Base-by-base conservation (phyloP, 345 rosid genomes). In the Eucalyptus polyanthemos region DNA sequence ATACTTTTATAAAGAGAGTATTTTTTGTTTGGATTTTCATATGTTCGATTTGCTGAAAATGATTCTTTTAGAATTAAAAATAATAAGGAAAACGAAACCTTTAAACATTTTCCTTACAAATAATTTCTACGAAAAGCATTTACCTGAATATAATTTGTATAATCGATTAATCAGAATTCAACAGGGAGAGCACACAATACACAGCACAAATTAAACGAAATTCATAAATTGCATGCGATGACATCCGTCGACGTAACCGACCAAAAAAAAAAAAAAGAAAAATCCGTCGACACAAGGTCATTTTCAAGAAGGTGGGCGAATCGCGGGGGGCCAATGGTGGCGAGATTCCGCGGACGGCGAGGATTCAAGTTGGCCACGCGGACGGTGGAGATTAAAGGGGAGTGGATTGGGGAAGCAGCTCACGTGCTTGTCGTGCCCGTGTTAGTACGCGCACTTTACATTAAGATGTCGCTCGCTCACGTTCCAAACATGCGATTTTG, bases 1-100 rank as follows among this genome's bases (percentile, higher is more conserved):
- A 8, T 44, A 44, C n/a, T n/a, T n/a, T n/a, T n/a, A 19, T 0
- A 8, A 1, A 2, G 22, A 19, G 58, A 53, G 25, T n/a, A n/a
- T n/a, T n/a, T n/a, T n/a, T n/a, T n/a, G n/a, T n/a, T n/a, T n/a
- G n/a, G n/a, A n/a, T 53, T 51, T 51, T 51, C 5, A 1, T 19
- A 2, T 21, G 25, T 8, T 21, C 4, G 11, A 53, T 53, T 53
- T 53, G 58, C 1, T 53, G 25, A 53, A 53, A 53, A 53, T 53
- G 9, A 21, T 53, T 53, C 58, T 2, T 19, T 53, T 53, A 53
- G 25, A 2, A 21, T 53, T 53, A 21, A 53, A 53, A 2, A 21
- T 8, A 53, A 53, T 53, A 53, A 53, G 25, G 58, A 53, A 53
- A 53, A 53, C 11, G 11, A 53, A 53, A 3, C 58, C 58, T 21